Evolutionary conservation across 345 rosid species (phyloP).

Genomic region (Populus ilicifolia): DNA sequence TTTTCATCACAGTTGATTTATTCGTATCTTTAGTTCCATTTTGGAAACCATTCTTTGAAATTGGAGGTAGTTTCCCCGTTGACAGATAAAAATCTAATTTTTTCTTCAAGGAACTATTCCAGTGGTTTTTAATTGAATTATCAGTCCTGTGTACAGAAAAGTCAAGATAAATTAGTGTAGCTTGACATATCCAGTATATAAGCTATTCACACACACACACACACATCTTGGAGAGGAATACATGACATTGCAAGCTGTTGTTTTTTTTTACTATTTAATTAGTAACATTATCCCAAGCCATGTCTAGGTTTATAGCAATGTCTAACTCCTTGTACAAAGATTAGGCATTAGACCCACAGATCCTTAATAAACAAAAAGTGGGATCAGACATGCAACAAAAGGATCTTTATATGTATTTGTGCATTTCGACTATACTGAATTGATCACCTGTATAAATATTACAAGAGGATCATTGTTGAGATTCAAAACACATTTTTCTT

Average conservation of each 20-base stretch:
- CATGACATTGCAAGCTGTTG: background rate
- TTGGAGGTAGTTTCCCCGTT: constrained; percentile 70
- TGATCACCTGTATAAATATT: background rate
- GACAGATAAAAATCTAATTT: constrained; percentile 68
- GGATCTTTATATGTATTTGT: background rate
- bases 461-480: background rate
- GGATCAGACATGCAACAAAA: background rate
- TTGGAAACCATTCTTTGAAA: constrained; percentile 41
- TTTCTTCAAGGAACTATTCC: constrained; percentile 98
- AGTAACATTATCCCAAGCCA: background rate
- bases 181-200: background rate
- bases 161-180: background rate
- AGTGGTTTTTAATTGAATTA: constrained; percentile 91
- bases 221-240: too few relatives aligned
- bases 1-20: constrained; percentile 27
- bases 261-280: too few relatives aligned
- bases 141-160: constrained; percentile 65
- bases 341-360: background rate
- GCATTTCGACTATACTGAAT: background rate
- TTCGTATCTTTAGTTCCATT: constrained; percentile 37
- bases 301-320: background rate
- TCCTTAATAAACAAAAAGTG: background rate
- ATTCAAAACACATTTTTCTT: background rate
- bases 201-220: too few relatives aligned
- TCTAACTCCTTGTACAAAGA: background rate